Evolutionary conservation across 257 asterid species (phyloP).

Genomic region (Jacaranda copaia): DNA sequence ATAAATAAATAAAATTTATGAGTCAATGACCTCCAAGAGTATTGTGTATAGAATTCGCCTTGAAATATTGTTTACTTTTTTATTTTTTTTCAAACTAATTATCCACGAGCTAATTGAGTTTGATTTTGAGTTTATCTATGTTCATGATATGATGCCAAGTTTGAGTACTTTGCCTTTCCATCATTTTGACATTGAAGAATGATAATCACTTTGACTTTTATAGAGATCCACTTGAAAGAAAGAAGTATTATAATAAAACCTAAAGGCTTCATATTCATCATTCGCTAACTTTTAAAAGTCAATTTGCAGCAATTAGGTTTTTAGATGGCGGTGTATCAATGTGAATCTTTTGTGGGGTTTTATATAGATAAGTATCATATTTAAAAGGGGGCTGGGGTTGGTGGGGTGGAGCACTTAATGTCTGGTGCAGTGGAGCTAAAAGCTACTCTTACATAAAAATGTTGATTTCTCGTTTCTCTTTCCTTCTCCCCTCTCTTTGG

Average conservation of each 20-base stretch:
- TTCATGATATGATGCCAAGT: background rate
- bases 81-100: background rate
- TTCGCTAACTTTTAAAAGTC: background rate
- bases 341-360: background rate
- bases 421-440: too few species aligned
- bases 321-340: background rate
- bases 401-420: too few species aligned
- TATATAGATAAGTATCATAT: background rate
- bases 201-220: background rate
- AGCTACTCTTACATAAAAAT: too few species aligned
- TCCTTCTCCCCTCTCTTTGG: too few species aligned
- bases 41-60: background rate
- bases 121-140: background rate
- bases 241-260: background rate
- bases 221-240: slow-evolving; percentile 14
- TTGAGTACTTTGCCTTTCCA: background rate
- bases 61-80: background rate
- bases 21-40: background rate
- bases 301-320: background rate
- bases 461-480: too few species aligned
- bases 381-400: too few species aligned
- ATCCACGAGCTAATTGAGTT: background rate
- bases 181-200: slow-evolving; percentile 12
- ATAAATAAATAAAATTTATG: too few species aligned
- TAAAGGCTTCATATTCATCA: background rate